Conservation (phyloP, 768 basidiomycete genomes). For the Collybia mongolica region DNA sequence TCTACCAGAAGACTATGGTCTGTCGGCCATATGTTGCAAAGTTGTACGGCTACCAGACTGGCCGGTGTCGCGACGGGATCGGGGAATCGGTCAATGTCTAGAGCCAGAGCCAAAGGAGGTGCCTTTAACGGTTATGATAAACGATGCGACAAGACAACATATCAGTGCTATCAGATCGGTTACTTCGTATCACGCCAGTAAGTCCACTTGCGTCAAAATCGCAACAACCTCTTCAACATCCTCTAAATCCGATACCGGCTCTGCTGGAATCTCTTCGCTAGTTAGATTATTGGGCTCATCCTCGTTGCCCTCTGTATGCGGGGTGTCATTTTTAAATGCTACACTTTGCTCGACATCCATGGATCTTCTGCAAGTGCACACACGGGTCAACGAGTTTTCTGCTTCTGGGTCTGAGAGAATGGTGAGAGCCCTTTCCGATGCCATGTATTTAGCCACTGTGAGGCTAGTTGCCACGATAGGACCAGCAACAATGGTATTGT, state of each 20-base stretch:
- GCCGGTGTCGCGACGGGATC: no score
- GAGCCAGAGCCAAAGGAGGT: no score
- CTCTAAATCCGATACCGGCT: constrained; percentile 4
- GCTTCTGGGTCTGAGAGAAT: constrained; percentile 47
- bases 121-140: no score
- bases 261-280: not conserved
- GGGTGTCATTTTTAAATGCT: constrained; percentile 3
- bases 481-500: constrained; percentile 53
- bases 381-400: constrained; percentile 37
- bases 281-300: no score
- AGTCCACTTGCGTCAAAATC: constrained; percentile 2
- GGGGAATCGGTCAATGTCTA: no score
- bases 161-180: no score
- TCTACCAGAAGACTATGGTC: no score
- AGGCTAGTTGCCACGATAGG: constrained; percentile 60
- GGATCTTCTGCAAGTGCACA: constrained; percentile 34
- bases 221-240: constrained; percentile 8
- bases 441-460: constrained; percentile 65
- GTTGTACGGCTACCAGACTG: no score
- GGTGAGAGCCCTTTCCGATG: constrained; percentile 59
- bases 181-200: not conserved
- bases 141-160: no score
- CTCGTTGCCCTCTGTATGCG: not conserved
- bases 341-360: constrained; percentile 4
- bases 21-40: no score